Percentiles rank a stretch among this genome's conserved stretches.
These are phyloP conservation scores for Sclerospora graminicola DNA, from an alignment of 352 stramenopile genomes.

Conservation along the genomic window DNA sequence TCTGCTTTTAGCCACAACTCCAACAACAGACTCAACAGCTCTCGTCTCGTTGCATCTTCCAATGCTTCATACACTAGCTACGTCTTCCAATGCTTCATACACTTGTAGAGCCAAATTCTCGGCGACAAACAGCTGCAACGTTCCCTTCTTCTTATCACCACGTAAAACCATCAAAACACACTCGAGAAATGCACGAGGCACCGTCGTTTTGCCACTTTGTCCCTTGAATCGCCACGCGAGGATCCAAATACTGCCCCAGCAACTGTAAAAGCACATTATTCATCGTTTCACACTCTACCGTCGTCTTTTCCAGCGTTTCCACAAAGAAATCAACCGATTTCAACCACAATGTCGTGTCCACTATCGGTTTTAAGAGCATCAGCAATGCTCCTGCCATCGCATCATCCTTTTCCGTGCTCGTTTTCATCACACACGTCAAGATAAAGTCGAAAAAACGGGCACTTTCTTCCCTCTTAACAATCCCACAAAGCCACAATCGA, in stretches of 20 bases:
- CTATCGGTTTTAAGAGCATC: slow-evolving; percentile 44
- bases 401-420: slow-evolving; percentile 27
- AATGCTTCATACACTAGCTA: no score
- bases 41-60: no score
- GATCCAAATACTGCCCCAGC: slow-evolving; percentile 44
- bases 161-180: slow-evolving; percentile 36
- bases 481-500: slow-evolving; percentile 47
- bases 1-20: no score
- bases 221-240: slow-evolving; percentile 16
- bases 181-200: slow-evolving; percentile 52
- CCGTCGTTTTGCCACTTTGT: slow-evolving; percentile 17
- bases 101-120: slow-evolving; percentile 25
- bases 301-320: slow-evolving; percentile 23
- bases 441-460: slow-evolving; percentile 33
- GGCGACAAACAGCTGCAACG: slow-evolving; percentile 35
- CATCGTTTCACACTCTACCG: background rate
- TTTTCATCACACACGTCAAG: slow-evolving; percentile 36
- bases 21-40: no score
- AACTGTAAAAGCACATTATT: slow-evolving; percentile 36
- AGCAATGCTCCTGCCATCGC: slow-evolving; percentile 56
- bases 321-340: slow-evolving; percentile 58
- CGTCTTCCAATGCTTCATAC: slow-evolving; percentile 40
- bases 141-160: slow-evolving; percentile 21
- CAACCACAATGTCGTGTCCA: slow-evolving; percentile 41
- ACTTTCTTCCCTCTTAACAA: slow-evolving; percentile 17